These are phyloP conservation scores for Fraxinus greggii DNA, from an alignment of 305 asterid species.

Conservation along the genomic window DNA sequence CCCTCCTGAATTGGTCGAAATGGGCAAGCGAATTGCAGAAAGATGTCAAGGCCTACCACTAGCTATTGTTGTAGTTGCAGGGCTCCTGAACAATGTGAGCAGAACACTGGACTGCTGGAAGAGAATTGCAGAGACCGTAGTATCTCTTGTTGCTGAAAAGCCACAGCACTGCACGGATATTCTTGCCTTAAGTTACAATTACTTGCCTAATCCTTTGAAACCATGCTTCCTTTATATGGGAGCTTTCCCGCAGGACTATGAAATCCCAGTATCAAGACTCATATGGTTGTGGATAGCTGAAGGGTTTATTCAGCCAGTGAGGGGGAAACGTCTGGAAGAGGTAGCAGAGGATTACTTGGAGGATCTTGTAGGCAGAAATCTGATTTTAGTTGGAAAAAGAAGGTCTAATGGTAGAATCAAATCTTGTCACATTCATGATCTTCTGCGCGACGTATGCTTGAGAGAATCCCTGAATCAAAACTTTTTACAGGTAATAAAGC, in stretches of 20 bases:
- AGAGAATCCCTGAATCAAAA: slow-evolving; percentile 18
- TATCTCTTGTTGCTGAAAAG: slow-evolving; percentile 22
- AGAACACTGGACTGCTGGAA: slow-evolving; percentile 15
- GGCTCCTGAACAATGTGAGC: slow-evolving; percentile 18
- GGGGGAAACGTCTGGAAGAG: slow-evolving; percentile 17
- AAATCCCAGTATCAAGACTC: slow-evolving; percentile 19
- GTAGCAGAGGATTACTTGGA: slow-evolving; percentile 25
- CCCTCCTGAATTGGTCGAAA: slow-evolving; percentile 7
- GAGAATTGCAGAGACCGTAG: slow-evolving; percentile 17
- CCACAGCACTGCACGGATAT: slow-evolving; percentile 21
- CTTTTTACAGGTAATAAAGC: slow-evolving; percentile 20
- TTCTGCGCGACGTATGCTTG: slow-evolving; percentile 27
- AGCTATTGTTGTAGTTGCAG: slow-evolving; percentile 30
- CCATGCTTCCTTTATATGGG: slow-evolving; percentile 23
- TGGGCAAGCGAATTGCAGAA: slow-evolving; percentile 25
- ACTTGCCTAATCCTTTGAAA: slow-evolving; percentile 24
- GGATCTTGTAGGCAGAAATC: slow-evolving; percentile 23
- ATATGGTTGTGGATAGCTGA: slow-evolving; percentile 29
- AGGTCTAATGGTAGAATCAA: slow-evolving; percentile 23
- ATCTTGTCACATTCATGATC: slow-evolving; percentile 29
- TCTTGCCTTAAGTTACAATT: slow-evolving; percentile 25
- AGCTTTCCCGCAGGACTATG: slow-evolving; percentile 24
- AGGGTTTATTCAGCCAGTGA: slow-evolving; percentile 22
- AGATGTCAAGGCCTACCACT: slow-evolving; percentile 32
- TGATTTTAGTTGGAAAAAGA: slow-evolving; percentile 23